A percentile compares a stretch with the other conserved stretches of the same genome.
These are phyloP conservation scores for Yamadazyma dushanensis DNA, from an alignment of 1,139 yeast species.

Conservation along the genomic window DNA sequence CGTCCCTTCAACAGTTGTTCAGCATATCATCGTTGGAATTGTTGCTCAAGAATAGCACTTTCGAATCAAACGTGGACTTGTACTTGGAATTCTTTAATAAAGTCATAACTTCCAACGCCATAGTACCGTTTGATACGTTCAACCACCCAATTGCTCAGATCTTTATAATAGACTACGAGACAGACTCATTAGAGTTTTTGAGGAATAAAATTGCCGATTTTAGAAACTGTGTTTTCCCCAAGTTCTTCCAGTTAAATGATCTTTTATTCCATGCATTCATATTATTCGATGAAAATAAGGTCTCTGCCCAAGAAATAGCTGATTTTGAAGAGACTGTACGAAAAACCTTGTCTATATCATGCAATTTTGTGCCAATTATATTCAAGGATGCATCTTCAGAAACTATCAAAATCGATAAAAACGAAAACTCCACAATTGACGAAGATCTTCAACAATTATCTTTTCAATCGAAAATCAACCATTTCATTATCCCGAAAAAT, in stretches of 20 bases:
- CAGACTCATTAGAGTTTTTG: conserved; percentile 51
- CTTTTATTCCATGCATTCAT: conserved; percentile 50
- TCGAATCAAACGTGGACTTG: conserved; percentile 25
- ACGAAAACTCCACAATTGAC: conserved; percentile 51
- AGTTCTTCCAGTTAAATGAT: conserved; percentile 59
- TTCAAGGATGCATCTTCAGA: conserved; percentile 9
- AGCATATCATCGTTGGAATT: conserved; percentile 42
- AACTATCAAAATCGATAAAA: conserved; percentile 11
- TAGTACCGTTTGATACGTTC: conserved; percentile 84
- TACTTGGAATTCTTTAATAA: conserved; percentile 62
- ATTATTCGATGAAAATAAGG: conserved; percentile 29
- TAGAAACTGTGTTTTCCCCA: conserved; percentile 50
- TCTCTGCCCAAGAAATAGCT: conserved; percentile 24
- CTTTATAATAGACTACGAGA: conserved; percentile 55
- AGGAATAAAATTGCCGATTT: conserved; percentile 40
- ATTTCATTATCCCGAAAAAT: conserved; percentile 30
- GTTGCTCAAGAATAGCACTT: conserved; percentile 24
- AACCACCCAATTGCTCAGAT: conserved; percentile 86
- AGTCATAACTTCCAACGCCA: conserved; percentile 57
- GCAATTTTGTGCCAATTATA: conserved; percentile 31
- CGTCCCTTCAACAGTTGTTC: conserved; percentile 31
- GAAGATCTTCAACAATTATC: conserved; percentile 50
- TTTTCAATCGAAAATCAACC: conserved; percentile 18
- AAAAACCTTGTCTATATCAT: conserved; percentile 24
- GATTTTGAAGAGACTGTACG: conserved; percentile 34